Conservation (phyloP, 1,284 basidiomycete genomes). For the Tremellales sp. region DNA sequence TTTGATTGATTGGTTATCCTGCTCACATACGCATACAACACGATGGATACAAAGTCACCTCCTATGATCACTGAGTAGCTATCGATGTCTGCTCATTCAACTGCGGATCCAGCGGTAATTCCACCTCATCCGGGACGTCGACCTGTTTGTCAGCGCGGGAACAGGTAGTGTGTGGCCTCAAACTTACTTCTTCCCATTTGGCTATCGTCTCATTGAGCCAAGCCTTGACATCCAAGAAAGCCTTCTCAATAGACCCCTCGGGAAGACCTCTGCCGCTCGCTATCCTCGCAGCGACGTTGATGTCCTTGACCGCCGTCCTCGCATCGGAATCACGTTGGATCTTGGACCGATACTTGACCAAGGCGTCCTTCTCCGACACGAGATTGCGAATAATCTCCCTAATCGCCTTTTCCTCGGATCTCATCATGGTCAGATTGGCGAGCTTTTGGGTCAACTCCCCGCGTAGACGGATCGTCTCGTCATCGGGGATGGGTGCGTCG, state of each 20-base stretch:
- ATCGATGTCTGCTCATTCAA: too few relatives aligned
- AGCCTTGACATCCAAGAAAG: slow-evolving; percentile 38
- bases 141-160: not conserved
- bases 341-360: slow-evolving; percentile 20
- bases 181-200: slow-evolving; percentile 37
- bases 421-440: not conserved
- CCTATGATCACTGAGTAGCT: too few relatives aligned
- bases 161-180: not conserved
- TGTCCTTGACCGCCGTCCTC: slow-evolving; percentile 13
- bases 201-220: slow-evolving; percentile 37
- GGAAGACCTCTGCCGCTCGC: not conserved
- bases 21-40: too few relatives aligned
- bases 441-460: not conserved
- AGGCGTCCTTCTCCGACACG: slow-evolving; percentile 23
- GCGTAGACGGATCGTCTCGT: not conserved
- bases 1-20: too few relatives aligned
- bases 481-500: not conserved
- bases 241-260: slow-evolving; percentile 23
- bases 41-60: too few relatives aligned
- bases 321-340: slow-evolving; percentile 30
- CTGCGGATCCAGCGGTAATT: too few relatives aligned
- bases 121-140: too few relatives aligned
- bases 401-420: slow-evolving; percentile 29
- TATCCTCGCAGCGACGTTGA: slow-evolving; percentile 4
- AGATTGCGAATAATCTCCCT: slow-evolving; percentile 26